Evolutionary conservation across 1,284 basidiomycete genomes (phyloP).

Genomic region (Cutaneotrichosporon daszewskae): DNA sequence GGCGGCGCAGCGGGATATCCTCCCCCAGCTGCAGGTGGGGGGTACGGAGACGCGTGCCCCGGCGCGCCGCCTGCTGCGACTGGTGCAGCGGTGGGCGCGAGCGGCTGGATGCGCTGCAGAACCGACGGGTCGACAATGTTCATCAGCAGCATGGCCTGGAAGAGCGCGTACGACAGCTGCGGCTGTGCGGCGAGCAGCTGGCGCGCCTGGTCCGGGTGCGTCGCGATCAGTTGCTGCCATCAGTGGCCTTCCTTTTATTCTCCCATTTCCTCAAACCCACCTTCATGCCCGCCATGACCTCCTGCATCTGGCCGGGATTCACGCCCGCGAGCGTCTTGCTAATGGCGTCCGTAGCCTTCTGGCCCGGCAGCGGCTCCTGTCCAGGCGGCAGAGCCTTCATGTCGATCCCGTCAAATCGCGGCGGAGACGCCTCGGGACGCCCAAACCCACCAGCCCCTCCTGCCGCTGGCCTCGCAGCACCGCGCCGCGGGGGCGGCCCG

Average conservation of each 20-base stretch:
- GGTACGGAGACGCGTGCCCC: constrained; percentile 21
- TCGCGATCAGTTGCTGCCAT: constrained; percentile 62
- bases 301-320: constrained; percentile 77
- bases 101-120: constrained; percentile 34
- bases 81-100: constrained; percentile 31
- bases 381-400: constrained; percentile 64
- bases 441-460: constrained; percentile 25
- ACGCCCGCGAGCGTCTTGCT: constrained; percentile 80
- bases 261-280: constrained; percentile 54
- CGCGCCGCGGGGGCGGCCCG: neutral
- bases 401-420: constrained; percentile 42
- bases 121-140: constrained; percentile 88
- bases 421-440: constrained; percentile 50
- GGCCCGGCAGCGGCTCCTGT: constrained; percentile 68
- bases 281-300: constrained; percentile 98
- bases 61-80: constrained; percentile 12
- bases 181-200: constrained; percentile 75
- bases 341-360: constrained; percentile 75
- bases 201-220: constrained; percentile 83
- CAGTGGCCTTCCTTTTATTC: no score
- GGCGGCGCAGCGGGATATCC: constrained; percentile 28
- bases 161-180: constrained; percentile 91
- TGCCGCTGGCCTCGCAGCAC: neutral
- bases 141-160: constrained; percentile 90
- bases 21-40: constrained; percentile 16